Evolutionary conservation across 208 protist species (phyloP).

Genomic region (Leishmania tropica): DNA sequence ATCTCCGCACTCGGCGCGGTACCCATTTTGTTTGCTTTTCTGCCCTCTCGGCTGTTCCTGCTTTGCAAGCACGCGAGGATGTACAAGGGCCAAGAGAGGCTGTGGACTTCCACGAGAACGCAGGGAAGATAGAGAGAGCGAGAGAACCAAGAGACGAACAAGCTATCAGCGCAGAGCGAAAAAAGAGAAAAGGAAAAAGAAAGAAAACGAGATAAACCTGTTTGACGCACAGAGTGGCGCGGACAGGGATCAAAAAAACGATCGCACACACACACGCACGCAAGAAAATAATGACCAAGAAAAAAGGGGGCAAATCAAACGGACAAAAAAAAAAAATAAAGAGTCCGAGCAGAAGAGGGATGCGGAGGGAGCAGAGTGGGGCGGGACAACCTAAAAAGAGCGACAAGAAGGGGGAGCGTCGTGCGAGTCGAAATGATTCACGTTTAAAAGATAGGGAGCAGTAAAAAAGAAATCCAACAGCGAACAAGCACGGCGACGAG

Average conservation of each 20-base stretch:
- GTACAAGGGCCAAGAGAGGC: not conserved
- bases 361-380: not conserved
- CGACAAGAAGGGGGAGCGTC: not conserved
- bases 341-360: not conserved
- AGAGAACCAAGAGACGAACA: not conserved
- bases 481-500: not conserved
- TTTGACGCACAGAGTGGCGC: not conserved
- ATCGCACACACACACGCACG: not conserved
- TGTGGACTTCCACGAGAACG: not conserved
- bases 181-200: not conserved
- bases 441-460: not conserved
- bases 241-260: not conserved
- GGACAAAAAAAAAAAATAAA: not conserved
- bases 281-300: not conserved
- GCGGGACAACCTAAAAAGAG: not conserved
- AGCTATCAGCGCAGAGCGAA: not conserved
- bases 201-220: not conserved
- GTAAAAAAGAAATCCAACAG: not conserved
- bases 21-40: slow-evolving; percentile 44
- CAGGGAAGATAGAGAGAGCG: not conserved
- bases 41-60: not conserved
- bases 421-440: not conserved
- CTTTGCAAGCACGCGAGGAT: not conserved
- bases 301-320: slow-evolving; percentile 4
- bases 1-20: slow-evolving; percentile 68